These are phyloP conservation scores for Hyphodiscus hymeniophilus DNA, from an alignment of 495 filamentous ascomycete species.

Conservation along the genomic window DNA sequence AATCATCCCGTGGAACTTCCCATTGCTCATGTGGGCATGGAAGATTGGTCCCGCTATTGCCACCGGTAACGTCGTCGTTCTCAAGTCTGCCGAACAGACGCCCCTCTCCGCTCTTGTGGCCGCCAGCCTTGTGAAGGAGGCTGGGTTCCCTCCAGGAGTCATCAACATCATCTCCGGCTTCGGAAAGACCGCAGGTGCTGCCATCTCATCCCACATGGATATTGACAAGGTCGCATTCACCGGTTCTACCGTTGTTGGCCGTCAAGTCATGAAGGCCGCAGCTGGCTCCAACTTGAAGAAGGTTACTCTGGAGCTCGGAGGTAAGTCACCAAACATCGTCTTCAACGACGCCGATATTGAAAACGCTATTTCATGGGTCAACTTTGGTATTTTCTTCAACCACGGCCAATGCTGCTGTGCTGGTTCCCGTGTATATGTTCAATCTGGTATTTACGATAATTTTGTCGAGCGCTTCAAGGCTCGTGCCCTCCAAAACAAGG, in stretches of 20 bases:
- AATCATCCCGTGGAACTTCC: slow-evolving; percentile 99
- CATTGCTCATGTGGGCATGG: slow-evolving; percentile 94
- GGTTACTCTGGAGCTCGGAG: slow-evolving; percentile 96
- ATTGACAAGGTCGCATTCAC: slow-evolving; percentile 99
- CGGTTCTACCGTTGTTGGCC: slow-evolving; percentile 84
- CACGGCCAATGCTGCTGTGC: slow-evolving; percentile 99
- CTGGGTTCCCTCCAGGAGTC: slow-evolving; percentile 93
- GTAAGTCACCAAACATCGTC: slow-evolving; percentile 97
- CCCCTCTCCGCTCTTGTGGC: slow-evolving; percentile 82
- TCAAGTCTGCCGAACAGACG: slow-evolving; percentile 97
- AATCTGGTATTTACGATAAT: slow-evolving; percentile 93
- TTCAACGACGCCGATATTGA: slow-evolving; percentile 95
- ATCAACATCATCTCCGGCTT: slow-evolving; percentile 93
- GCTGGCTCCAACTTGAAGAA: slow-evolving; percentile 96
- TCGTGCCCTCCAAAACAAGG: slow-evolving; percentile 71
- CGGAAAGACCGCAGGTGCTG: slow-evolving; percentile 83
- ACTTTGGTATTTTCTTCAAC: slow-evolving; percentile 99
- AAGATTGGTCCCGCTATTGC: slow-evolving; percentile 94
- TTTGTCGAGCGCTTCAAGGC: slow-evolving; percentile 84
- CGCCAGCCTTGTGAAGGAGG: slow-evolving; percentile 76
- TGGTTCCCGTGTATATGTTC: slow-evolving; percentile 91
- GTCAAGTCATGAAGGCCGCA: slow-evolving; percentile 91
- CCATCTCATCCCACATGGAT: slow-evolving; percentile 91
- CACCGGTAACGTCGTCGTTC: slow-evolving; percentile 78
- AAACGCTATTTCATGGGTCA: slow-evolving; percentile 93